Conservation (phyloP, 2,329 filamentous ascomycete species). For the Pezicula carpinea region DNA sequence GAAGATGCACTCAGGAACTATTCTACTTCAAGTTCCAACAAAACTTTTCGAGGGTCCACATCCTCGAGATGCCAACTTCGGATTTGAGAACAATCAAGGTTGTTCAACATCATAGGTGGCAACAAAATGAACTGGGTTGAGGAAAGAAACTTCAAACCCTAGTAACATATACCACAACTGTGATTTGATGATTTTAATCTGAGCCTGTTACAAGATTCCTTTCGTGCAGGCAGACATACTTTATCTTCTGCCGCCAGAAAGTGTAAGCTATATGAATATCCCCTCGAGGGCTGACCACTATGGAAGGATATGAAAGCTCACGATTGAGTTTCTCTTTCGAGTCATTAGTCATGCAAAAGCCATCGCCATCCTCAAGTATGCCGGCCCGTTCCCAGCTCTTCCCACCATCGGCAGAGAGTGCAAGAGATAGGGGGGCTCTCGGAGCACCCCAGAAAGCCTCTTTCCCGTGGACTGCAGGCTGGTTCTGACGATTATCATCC, state of each 20-base stretch:
- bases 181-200: no score
- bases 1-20: no score
- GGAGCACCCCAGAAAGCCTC: not conserved
- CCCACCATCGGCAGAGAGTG: not conserved
- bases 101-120: no score
- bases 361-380: constrained; percentile 37
- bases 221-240: constrained; percentile 30
- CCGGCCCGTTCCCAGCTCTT: not conserved
- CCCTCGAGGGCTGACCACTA: constrained; percentile 25
- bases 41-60: no score
- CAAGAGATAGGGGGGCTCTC: constrained; percentile 8
- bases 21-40: no score
- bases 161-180: no score
- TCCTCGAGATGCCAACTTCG: no score
- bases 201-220: not conserved
- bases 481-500: not conserved
- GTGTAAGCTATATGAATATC: constrained; percentile 37
- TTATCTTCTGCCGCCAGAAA: constrained; percentile 38
- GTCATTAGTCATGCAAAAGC: constrained; percentile 42
- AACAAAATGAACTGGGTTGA: no score
- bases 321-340: constrained; percentile 36
- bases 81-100: no score
- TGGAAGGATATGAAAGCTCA: constrained; percentile 40
- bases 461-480: constrained; percentile 1
- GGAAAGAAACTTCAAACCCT: no score